A percentile compares a stretch with the other conserved stretches of the same genome.
Conservation (phyloP, 192 early-diverging fungal genomes). For the Powellomyces hirtus region DNA sequence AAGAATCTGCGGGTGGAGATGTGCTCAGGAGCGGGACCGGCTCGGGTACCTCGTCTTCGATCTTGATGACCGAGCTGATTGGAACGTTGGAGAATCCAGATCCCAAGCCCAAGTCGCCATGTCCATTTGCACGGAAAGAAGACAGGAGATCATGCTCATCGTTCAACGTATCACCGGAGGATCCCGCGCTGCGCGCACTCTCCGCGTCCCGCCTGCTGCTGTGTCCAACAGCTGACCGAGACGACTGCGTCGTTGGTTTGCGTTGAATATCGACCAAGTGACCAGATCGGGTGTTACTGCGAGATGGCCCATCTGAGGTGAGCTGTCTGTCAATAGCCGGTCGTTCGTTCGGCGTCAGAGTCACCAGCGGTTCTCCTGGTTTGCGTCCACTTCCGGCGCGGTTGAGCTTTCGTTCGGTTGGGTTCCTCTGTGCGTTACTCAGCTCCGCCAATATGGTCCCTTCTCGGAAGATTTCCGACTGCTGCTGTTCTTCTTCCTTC, state of each 20-base stretch:
- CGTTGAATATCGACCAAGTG: neutral
- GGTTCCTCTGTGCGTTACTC: neutral
- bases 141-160: slow-evolving; percentile 7
- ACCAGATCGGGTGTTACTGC: neutral
- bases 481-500: slow-evolving; percentile 13
- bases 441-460: slow-evolving; percentile 18
- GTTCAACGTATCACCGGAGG: slow-evolving; percentile 2
- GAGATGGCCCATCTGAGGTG: too few relatives aligned
- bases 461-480: slow-evolving; percentile 2
- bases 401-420: neutral
- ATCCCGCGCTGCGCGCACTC: neutral
- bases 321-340: neutral
- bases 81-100: slow-evolving; percentile 14
- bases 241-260: neutral
- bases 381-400: neutral
- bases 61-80: slow-evolving; percentile 20
- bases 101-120: slow-evolving; percentile 19
- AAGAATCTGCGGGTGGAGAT: neutral
- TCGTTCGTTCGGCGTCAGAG: slow-evolving; percentile 2
- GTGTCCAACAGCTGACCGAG: neutral
- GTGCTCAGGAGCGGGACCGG: neutral
- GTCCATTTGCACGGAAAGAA: neutral
- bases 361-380: slow-evolving; percentile 18
- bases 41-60: slow-evolving; percentile 5
- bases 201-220: neutral